phyloP scores from a whole-genome alignment of 192 early-diverging fungal species.

The Podila horticola region DNA sequence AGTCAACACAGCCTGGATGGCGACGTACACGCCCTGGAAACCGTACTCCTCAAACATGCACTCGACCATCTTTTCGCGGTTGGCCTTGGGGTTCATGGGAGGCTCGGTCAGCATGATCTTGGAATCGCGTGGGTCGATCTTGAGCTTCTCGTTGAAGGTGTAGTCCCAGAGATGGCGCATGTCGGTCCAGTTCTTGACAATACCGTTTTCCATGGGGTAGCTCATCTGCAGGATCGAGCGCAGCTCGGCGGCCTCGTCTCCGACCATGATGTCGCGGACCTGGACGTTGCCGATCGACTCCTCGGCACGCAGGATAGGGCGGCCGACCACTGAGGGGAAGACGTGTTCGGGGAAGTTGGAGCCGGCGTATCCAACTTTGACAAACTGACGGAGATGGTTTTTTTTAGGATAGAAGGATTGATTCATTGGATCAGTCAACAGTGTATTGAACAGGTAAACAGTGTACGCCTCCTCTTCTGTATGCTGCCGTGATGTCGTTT shows the following conservation, averaged over 20 bases:
- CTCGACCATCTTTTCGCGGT: conserved; percentile 93
- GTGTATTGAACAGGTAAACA: background rate
- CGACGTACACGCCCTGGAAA: conserved; percentile 92
- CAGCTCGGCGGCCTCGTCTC: conserved; percentile 93
- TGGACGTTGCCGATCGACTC: conserved; percentile 81
- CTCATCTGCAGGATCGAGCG: conserved; percentile 92
- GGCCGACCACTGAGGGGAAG: conserved; percentile 97
- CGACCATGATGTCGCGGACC: conserved; percentile 97
- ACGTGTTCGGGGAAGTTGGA: conserved; percentile 95
- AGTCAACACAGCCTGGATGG: conserved; percentile 97
- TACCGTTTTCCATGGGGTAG: conserved; percentile 99
- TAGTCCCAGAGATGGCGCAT: conserved; percentile 99
- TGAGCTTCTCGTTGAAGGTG: conserved; percentile 93
- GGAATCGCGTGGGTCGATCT: conserved; percentile 87
- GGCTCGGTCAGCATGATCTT: conserved; percentile 98
- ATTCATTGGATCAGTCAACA: background rate
- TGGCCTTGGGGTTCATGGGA: conserved; percentile 93
- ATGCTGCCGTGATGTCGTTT: background rate
- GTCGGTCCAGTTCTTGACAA: conserved; percentile 98
- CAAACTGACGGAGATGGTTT: conserved; percentile 82
- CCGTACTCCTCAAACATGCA: conserved; percentile 98
- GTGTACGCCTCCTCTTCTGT: background rate
- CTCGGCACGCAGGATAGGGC: conserved; percentile 97
- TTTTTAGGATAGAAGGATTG: background rate
- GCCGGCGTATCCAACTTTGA: conserved; percentile 96